These are phyloP conservation scores for Metschnikowia chrysomelidarum DNA, from an alignment of 805 yeast genomes.

Conservation along the genomic window DNA sequence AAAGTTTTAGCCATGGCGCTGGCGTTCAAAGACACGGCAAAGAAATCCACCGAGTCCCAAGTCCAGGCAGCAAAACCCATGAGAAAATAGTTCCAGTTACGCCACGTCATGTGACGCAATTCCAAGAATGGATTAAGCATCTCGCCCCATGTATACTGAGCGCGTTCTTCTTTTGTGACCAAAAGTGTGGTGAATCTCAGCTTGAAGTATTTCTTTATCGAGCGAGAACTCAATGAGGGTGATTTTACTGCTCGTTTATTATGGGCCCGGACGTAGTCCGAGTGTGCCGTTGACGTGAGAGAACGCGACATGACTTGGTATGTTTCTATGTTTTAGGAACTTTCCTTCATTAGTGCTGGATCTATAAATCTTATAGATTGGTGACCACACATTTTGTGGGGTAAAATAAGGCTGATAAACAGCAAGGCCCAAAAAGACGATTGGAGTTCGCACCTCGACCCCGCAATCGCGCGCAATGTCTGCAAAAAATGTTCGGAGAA, in stretches of 20 bases:
- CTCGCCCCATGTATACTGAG: slow-evolving; percentile 32
- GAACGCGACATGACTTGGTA: slow-evolving; percentile 14
- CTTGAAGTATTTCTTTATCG: slow-evolving; percentile 36
- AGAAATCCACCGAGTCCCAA: slow-evolving; percentile 66
- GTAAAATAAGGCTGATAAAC: no score
- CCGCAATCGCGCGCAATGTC: no score
- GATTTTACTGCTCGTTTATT: slow-evolving; percentile 22
- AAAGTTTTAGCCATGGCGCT: slow-evolving; percentile 46
- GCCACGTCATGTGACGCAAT: slow-evolving; percentile 16
- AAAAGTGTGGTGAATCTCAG: slow-evolving; percentile 51
- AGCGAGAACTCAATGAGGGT: slow-evolving; percentile 29
- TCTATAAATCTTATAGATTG: no score
- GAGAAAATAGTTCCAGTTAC: slow-evolving; percentile 52
- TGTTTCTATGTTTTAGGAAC: no score
- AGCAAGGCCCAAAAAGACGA: no score
- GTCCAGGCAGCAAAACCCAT: slow-evolving; percentile 61
- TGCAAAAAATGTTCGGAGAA: no score
- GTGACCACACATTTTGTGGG: no score
- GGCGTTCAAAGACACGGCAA: slow-evolving; percentile 54
- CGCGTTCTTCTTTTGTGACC: slow-evolving; percentile 44
- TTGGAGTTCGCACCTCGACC: no score
- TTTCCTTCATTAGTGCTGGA: no score
- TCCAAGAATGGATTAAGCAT: slow-evolving; percentile 42
- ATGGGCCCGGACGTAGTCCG: slow-evolving; percentile 16
- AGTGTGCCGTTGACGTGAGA: slow-evolving; percentile 16